Conservation (phyloP, 345 rosid species). For the Adansonia digitata region DNA sequence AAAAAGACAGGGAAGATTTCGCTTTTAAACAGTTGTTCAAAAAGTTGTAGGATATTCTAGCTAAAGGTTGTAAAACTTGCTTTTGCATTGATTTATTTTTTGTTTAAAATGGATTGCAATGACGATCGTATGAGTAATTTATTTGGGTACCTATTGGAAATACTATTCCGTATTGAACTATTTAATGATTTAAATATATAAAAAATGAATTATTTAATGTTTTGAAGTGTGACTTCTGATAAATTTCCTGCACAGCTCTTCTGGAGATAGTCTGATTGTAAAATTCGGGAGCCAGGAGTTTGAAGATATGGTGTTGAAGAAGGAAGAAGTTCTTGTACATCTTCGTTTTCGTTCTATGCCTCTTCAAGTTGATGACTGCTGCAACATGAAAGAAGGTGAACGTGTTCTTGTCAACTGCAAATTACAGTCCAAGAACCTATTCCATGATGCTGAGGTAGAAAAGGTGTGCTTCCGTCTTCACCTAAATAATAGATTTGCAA, state of each 20-base stretch:
- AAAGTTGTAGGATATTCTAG: background rate
- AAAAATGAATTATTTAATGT: background rate
- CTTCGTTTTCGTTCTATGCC: conserved; percentile 13
- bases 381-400: background rate
- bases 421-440: background rate
- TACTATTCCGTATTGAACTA: background rate
- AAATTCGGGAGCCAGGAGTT: background rate
- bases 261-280: conserved; percentile 10
- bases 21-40: background rate
- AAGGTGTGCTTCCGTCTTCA: background rate
- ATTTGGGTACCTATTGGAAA: background rate
- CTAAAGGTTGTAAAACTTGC: background rate
- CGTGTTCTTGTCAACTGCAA: background rate
- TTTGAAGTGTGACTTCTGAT: background rate
- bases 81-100: background rate
- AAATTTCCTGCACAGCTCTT: background rate
- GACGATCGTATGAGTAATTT: background rate
- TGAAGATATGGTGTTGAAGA: conserved; percentile 7
- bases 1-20: background rate
- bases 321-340: conserved; percentile 4
- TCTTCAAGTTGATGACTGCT: conserved; percentile 13
- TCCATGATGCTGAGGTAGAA: conserved; percentile 7
- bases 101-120: background rate
- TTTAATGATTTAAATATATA: background rate
- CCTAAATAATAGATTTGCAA: background rate